Base-by-base conservation (phyloP, 371 early-diverging fungal species). In the Mucor plumbeus region DNA sequence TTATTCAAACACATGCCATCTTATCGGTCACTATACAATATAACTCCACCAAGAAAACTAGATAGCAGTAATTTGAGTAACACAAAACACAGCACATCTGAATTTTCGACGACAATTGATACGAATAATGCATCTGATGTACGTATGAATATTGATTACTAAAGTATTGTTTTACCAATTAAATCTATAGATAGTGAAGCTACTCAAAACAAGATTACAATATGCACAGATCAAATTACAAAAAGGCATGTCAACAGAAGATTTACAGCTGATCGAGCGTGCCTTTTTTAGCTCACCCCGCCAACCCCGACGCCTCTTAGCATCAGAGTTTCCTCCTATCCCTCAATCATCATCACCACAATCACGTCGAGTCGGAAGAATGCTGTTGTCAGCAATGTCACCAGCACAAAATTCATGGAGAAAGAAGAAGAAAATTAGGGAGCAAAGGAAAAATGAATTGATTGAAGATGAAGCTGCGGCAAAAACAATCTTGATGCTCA, bases 171-270 rank as follows among this genome's bases (percentile, higher is more conserved):
- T n/a, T 55, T 55, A n/a, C 14, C 13, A 55, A 55, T 1, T 33
- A 11, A 3, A 26, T 21, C 26, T 41, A 1, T 17, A 64, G 65
- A 14, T 34, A 11, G 48, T 33, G 15, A 64, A 41, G 17, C 41
- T 64, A 31, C 17, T 64, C 3, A 57, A 39, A 58, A 59, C 65
- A 15, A 57, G 65, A 36, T 10, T 64, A 38, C 65, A 64, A 15
- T 64, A 64, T 38, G 65, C 65, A 15, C 65, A 48, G 36, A 33
- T 64, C 7, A 64, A 64, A 36, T n/a, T 64, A 14, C 9, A 19
- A 44, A 64, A 59, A 6, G 65, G 65, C 21, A 15, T 64, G 35
- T 58, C 65, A 14, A 48, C 65, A 21, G 65, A 64, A 34, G n/a
- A 39, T 2, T 31, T 64, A 19, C 65, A 64, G 19, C 57, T 26